These are phyloP conservation scores for Intubia oerlemansii DNA, from an alignment of 2,329 filamentous ascomycete species.

Conservation along the genomic window DNA sequence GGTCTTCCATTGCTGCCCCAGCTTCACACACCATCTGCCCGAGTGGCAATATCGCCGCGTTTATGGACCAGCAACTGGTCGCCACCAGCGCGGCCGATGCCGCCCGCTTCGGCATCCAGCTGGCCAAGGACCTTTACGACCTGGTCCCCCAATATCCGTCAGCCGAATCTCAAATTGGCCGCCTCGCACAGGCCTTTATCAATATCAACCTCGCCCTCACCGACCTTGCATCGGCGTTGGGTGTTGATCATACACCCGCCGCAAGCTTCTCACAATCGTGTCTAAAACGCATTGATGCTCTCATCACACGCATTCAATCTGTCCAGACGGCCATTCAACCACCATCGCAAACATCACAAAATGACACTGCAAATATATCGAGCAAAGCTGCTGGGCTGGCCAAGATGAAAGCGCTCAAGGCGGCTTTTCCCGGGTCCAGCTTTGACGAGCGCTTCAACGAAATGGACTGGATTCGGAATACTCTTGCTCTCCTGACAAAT, in stretches of 20 bases:
- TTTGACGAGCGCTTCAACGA: constrained; percentile 5
- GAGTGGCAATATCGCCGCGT: too few relatives aligned
- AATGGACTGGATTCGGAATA: constrained; percentile 8
- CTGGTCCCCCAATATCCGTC: constrained; percentile 5
- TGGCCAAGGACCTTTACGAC: constrained; percentile 6
- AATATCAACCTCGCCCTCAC: constrained; percentile 6
- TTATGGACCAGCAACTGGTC: too few relatives aligned
- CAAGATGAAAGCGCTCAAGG: constrained; percentile 5
- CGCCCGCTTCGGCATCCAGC: constrained; percentile 6
- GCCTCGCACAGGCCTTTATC: constrained; percentile 7
- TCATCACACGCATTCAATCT: constrained; percentile 5
- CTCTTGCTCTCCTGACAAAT: constrained; percentile 3
- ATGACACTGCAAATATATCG: background rate
- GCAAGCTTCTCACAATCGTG: background rate
- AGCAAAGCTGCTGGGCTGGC: too few relatives aligned
- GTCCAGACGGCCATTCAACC: constrained; percentile 3
- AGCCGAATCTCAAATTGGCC: constrained; percentile 6
- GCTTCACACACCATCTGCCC: too few relatives aligned
- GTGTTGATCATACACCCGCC: background rate
- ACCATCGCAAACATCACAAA: constrained; percentile 2
- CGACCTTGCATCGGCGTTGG: constrained; percentile 4
- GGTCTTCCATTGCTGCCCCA: too few relatives aligned
- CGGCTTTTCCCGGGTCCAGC: constrained; percentile 5
- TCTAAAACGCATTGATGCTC: constrained; percentile 1
- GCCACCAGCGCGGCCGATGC: constrained; percentile 5